Evolutionary conservation across 2,329 filamentous ascomycete genomes (phyloP), one percentile per base, ranked within the genome.

Genomic region (Nakataea oryzae): DNA sequence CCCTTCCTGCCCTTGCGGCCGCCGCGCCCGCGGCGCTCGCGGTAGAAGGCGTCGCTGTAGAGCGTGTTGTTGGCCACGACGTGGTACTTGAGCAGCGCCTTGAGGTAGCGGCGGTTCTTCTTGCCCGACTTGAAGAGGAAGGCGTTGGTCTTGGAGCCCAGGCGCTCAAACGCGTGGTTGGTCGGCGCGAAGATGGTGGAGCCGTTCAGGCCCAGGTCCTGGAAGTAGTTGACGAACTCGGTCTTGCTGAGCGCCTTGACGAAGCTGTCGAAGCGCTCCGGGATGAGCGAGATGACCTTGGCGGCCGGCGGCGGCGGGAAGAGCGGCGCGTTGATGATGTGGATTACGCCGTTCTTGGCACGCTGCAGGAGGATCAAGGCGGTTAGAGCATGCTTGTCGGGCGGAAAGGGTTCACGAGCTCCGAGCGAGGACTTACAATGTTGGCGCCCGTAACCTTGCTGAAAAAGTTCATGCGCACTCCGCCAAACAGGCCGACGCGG

Each of bases 11-110:
- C 13, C 41, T 50, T 50, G 21, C 21, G 41, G 67, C 69, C 70
- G 68, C 59, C 67, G 65, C 62, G 71, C n/a, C 63, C 70, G 65
- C 62, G 71, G 65, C 63, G 69, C 66, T 62, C 27, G 12, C n/a
- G 8, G 76, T 92, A 95, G 70, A 87, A 90, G 6, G 87, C 88
- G 70, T 96, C 93, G 7, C 88, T 90, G 78, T 96, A 97, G 0
- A 96, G 76, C 0, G 89, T 93, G 63, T 86, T 81, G 69, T 90
- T 85, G 55, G 86, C 81, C 1, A 88, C 88, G 59, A 93, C 81
- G 69, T 93, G 89, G 71, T 96, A 96, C 76, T 90, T 79, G 21
- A 96, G 78, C 57, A 96, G 77, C 0, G 90, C 90, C 66, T 83
- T 85, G 24, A 97, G 82, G 71, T 91, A 96, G 17, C 21, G 13